phyloP scores from a whole-genome alignment of 352 stramenopile species.

The Phytophthora syringae region DNA sequence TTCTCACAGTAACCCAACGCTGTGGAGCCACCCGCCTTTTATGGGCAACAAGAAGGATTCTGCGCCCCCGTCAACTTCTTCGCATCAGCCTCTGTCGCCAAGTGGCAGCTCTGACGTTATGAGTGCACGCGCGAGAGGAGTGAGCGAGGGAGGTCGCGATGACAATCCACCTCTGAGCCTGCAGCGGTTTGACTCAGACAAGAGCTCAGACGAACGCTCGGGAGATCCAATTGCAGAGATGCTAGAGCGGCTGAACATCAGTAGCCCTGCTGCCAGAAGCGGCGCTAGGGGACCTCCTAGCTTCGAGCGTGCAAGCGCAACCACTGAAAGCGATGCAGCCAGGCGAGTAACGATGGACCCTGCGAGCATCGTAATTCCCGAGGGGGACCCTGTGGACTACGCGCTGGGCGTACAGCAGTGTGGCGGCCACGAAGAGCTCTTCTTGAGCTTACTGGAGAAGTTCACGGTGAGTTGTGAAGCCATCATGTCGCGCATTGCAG shows the following conservation, averaged over 20 bases:
- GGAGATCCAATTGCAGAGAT: constrained; percentile 45
- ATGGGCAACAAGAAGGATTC: constrained; percentile 44
- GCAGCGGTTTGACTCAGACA: constrained; percentile 39
- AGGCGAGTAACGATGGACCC: constrained; percentile 32
- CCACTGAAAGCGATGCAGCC: constrained; percentile 35
- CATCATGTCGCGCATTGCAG: constrained; percentile 63
- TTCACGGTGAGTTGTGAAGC: constrained; percentile 68
- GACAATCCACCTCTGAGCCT: constrained; percentile 14
- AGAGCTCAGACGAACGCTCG: constrained; percentile 26
- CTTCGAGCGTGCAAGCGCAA: constrained; percentile 29
- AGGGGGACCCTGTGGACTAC: constrained; percentile 84
- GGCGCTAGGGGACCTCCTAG: constrained; percentile 20
- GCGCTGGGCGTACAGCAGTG: constrained; percentile 81
- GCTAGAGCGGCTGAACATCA: constrained; percentile 48
- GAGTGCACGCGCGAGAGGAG: constrained; percentile 18
- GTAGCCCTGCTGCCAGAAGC: constrained; percentile 31
- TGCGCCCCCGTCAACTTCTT: constrained; percentile 26
- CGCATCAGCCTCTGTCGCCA: constrained; percentile 35
- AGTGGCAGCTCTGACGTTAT: constrained; percentile 21
- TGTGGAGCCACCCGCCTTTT: constrained; percentile 75
- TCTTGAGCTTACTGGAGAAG: constrained; percentile 82
- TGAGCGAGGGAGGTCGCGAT: constrained; percentile 23
- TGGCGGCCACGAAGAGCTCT: constrained; percentile 77
- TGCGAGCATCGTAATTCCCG: constrained; percentile 65
- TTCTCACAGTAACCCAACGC: constrained; percentile 62